Evolutionary conservation across 164 flowering plant species (phyloP).

Genomic region (Sedum album): DNA sequence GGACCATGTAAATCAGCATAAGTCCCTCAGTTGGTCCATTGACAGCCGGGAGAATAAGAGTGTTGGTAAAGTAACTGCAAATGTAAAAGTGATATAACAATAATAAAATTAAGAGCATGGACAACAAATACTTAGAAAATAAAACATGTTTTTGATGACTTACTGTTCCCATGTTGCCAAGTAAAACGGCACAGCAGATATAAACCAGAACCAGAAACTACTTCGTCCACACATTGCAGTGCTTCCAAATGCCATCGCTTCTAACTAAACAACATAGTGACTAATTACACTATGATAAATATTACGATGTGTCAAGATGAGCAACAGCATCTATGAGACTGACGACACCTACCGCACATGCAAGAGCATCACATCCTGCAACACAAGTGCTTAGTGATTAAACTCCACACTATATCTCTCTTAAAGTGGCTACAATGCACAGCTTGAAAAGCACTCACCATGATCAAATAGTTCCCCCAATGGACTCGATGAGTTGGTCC

Average conservation of each 20-base stretch:
- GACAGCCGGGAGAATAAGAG: slow-evolving; percentile 79
- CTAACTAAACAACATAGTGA: slow-evolving; percentile 45
- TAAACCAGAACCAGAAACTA: slow-evolving; percentile 87
- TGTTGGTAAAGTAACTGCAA: slow-evolving; percentile 89
- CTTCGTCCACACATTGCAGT: slow-evolving; percentile 85
- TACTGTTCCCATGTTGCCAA: slow-evolving; percentile 98
- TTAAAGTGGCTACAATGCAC: neutral
- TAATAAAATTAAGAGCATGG: neutral
- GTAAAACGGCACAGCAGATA: slow-evolving; percentile 86
- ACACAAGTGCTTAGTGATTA: slow-evolving; percentile 12
- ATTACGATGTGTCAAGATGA: neutral
- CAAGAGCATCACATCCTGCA: slow-evolving; percentile 99
- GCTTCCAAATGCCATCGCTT: slow-evolving; percentile 88
- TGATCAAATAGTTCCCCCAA: slow-evolving; percentile 98
- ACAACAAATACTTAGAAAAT: neutral
- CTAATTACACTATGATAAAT: slow-evolving; percentile 8
- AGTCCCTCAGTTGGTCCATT: slow-evolving; percentile 99
- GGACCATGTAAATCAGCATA: slow-evolving; percentile 70
- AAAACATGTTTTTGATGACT: slow-evolving; percentile 22
- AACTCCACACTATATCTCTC: slow-evolving; percentile 11
- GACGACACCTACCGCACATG: slow-evolving; percentile 64
- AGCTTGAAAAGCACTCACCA: slow-evolving; percentile 49
- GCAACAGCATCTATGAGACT: slow-evolving; percentile 7
- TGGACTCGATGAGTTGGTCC: slow-evolving; percentile 97
- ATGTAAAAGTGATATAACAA: slow-evolving; percentile 5